Percentiles rank a stretch among this genome's conserved stretches.
Evolutionary conservation across 768 basidiomycete species (phyloP).

Genomic region (Jaapia argillacea): DNA sequence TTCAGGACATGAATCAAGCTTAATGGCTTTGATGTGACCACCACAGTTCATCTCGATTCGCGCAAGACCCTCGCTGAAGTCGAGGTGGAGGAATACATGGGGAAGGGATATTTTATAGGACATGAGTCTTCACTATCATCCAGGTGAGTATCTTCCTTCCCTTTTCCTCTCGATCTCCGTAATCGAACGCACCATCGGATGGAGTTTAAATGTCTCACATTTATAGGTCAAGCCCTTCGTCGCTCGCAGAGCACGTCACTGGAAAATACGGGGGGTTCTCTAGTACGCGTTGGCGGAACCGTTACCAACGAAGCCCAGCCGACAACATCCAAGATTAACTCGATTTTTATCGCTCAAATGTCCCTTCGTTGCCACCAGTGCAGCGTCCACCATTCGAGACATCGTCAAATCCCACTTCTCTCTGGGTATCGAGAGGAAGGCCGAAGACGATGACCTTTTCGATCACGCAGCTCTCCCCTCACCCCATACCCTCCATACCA

Average conservation of each 20-base stretch:
- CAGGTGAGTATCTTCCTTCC: conserved; percentile 56
- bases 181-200: conserved; percentile 37
- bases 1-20: too few relatives aligned
- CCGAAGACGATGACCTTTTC: conserved; percentile 84
- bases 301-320: conserved; percentile 78
- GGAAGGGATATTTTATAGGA: conserved; percentile 93
- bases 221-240: conserved; percentile 80
- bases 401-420: conserved; percentile 77
- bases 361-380: conserved; percentile 80
- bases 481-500: conserved; percentile 62
- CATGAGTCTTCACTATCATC: conserved; percentile 88
- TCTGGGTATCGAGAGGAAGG: conserved; percentile 65
- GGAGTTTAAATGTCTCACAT: conserved; percentile 85
- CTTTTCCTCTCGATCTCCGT: conserved; percentile 5
- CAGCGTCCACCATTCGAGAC: conserved; percentile 68
- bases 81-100: conserved; percentile 95
- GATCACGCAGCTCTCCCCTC: conserved; percentile 87
- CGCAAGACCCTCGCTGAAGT: too few relatives aligned
- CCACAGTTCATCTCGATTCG: too few relatives aligned
- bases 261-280: too few relatives aligned
- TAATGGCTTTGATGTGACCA: conserved; percentile 76
- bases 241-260: conserved; percentile 62
- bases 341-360: conserved; percentile 59
- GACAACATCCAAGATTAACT: conserved; percentile 54
- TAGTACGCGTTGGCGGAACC: too few relatives aligned